Evolutionary conservation across 1,284 basidiomycete genomes (phyloP).

Genomic region (Rhodotorula sp.): DNA sequence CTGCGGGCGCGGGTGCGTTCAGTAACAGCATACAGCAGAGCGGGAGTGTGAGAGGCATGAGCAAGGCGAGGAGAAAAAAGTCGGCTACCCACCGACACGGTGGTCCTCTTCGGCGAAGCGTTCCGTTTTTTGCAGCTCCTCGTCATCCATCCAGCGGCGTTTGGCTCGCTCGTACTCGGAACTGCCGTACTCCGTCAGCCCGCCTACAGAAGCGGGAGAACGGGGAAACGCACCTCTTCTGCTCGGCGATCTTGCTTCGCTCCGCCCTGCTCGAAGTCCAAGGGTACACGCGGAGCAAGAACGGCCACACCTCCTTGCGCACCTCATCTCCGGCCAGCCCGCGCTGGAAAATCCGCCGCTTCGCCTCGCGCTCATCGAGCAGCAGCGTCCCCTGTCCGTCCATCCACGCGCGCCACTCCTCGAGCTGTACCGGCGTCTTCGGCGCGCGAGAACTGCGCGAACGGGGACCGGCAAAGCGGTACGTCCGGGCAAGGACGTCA

Average conservation of each 20-base stretch:
- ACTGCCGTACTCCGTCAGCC: conserved; percentile 52
- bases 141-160: conserved; percentile 74
- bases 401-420: conserved; percentile 73
- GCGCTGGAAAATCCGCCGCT: conserved; percentile 70
- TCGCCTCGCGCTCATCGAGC: conserved; percentile 68
- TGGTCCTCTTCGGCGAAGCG: conserved; percentile 48
- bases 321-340: conserved; percentile 63
- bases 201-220: background rate
- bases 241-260: conserved; percentile 57
- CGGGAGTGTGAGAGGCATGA: no score
- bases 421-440: conserved; percentile 64
- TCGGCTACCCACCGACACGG: conserved; percentile 43
- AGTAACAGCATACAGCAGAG: no score
- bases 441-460: conserved; percentile 49
- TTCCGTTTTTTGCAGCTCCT: conserved; percentile 58
- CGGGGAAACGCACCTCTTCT: conserved; percentile 61
- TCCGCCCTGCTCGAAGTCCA: conserved; percentile 62
- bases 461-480: conserved; percentile 35
- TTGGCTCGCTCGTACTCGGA: conserved; percentile 69
- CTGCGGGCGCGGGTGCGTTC: conserved; percentile 54
- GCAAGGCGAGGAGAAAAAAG: conserved; percentile 1
- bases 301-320: conserved; percentile 81
- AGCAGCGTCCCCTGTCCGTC: conserved; percentile 66
- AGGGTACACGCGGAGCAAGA: conserved; percentile 76
- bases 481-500: conserved; percentile 63